Percentiles rank a stretch among this genome's conserved stretches.
Conservation (phyloP, 352 stramenopile genomes). For the Phytophthora aleatoria region DNA sequence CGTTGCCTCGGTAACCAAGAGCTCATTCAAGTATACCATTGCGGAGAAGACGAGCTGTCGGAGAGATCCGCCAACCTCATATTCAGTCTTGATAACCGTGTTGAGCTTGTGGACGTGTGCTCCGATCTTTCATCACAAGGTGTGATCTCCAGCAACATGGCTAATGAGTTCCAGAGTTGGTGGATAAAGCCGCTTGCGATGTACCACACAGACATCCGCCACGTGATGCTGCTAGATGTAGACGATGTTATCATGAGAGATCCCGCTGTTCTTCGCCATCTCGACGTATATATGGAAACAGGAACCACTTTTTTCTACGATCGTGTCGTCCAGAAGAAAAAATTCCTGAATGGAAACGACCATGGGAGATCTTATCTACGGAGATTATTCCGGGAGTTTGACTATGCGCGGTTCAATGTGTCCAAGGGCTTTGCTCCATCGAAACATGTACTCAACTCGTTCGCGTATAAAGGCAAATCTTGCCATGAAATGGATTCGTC, state of each 20-base stretch:
- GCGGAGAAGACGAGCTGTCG: slow-evolving; percentile 48
- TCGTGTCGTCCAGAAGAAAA: slow-evolving; percentile 46
- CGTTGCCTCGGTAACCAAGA: slow-evolving; percentile 28
- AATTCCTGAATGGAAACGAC: slow-evolving; percentile 49
- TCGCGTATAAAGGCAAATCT: slow-evolving; percentile 44
- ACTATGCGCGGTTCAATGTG: slow-evolving; percentile 51
- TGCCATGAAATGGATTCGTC: slow-evolving; percentile 73
- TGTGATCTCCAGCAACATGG: slow-evolving; percentile 14
- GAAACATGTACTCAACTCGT: slow-evolving; percentile 41
- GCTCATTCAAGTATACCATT: slow-evolving; percentile 36
- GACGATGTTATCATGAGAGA: slow-evolving; percentile 58
- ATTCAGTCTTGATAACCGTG: slow-evolving; percentile 30
- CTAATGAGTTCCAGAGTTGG: slow-evolving; percentile 35
- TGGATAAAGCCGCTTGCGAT: slow-evolving; percentile 58
- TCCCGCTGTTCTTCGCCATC: slow-evolving; percentile 39
- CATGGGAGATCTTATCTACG: slow-evolving; percentile 40
- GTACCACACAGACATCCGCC: slow-evolving; percentile 40
- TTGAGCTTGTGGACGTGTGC: slow-evolving; percentile 48
- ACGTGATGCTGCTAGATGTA: slow-evolving; percentile 53
- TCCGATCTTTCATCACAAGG: slow-evolving; percentile 25
- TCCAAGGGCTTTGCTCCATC: slow-evolving; percentile 25
- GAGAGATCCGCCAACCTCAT: slow-evolving; percentile 17
- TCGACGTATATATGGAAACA: slow-evolving; percentile 45
- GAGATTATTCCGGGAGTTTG: slow-evolving; percentile 43
- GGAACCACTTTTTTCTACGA: slow-evolving; percentile 76